These are phyloP conservation scores for Lipomyces yamanashiensis DNA, from an alignment of 805 yeast species.

Conservation along the genomic window DNA sequence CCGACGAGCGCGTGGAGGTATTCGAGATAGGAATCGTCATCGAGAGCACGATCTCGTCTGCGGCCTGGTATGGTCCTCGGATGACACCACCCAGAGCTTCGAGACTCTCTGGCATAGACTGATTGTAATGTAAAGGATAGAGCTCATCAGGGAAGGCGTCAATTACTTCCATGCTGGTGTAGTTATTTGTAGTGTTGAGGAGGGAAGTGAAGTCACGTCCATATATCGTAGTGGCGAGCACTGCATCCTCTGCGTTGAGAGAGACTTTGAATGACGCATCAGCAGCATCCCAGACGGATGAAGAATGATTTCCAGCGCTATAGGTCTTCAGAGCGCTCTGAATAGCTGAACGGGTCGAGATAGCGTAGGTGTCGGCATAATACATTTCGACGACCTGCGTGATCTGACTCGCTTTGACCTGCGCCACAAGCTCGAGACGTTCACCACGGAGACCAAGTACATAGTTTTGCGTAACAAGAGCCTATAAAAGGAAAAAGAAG, in stretches of 20 bases:
- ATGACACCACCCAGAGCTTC: constrained; percentile 54
- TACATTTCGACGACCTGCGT: constrained; percentile 66
- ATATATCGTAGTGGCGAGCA: constrained; percentile 69
- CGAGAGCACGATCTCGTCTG: constrained; percentile 61
- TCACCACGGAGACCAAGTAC: constrained; percentile 68
- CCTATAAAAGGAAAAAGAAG: constrained; percentile 52
- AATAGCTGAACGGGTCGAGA: constrained; percentile 64
- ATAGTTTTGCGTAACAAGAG: constrained; percentile 47
- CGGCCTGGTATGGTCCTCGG: constrained; percentile 67
- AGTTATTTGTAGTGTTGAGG: constrained; percentile 50
- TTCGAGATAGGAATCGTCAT: constrained; percentile 77
- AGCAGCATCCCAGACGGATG: constrained; percentile 54
- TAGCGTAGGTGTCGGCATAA: constrained; percentile 70
- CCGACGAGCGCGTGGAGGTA: constrained; percentile 68
- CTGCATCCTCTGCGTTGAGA: constrained; percentile 63
- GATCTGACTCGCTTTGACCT: constrained; percentile 78
- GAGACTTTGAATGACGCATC: constrained; percentile 60
- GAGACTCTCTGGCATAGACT: constrained; percentile 52
- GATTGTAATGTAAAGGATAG: constrained; percentile 58
- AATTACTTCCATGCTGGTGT: constrained; percentile 42
- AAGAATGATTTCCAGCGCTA: constrained; percentile 73
- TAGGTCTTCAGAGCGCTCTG: constrained; percentile 64
- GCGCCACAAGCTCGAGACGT: constrained; percentile 75
- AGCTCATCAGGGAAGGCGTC: constrained; percentile 41
- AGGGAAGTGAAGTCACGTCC: constrained; percentile 61